Evolutionary conservation across 371 early-diverging fungal genomes (phyloP), one percentile per base, ranked within the genome.

Genomic region (Thermomucor indicae-seudaticae): DNA sequence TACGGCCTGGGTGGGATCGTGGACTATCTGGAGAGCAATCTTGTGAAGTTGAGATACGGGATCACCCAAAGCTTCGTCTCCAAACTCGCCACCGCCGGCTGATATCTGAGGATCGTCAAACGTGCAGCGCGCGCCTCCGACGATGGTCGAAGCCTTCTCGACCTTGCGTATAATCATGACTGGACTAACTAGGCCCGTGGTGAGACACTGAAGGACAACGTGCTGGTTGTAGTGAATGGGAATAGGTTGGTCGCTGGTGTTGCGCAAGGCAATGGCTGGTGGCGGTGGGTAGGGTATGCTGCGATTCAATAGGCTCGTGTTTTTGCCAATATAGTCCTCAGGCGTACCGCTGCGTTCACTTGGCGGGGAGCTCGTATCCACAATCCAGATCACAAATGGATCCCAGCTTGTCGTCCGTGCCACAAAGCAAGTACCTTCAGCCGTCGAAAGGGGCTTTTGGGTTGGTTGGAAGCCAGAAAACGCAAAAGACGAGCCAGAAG

Each of bases 11-110:
- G 24, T 57, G 29, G 70, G 58, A 6, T 68, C 66, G 20, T 75
- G 72, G 5, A 80, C 78, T 46, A 90, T 79, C 67, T 93, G 88
- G 56, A 95, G 83, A 0, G 92, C 90, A 4, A 93, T 83, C 70
- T 92, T 92, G 73, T 95, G 93, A 37, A 95, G 72, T 62, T 93
- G 94, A 14, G 90, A 89, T 0, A 95, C 88, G 1, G 93, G 90
- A 57, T 76, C 77, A 23, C 77, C 77, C 1, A 72, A 53, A 0
- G 59, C 57, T 40, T 78, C 78, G 45, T 77, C 64, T 35, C 73
- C 60, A 45, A 42, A 58, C 43, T 70, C 66, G 4, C 71, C 64
- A 12, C 65, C 66, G 20, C 47, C 57, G 4, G 23, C 41, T n/a
- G 43, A 19, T 6, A 35, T 30, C 4, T n/a, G 43, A 11, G 35